Percentiles rank a stretch among this genome's conserved stretches.
Conservation (phyloP, 768 basidiomycete genomes). For the Auricularia cornea region DNA sequence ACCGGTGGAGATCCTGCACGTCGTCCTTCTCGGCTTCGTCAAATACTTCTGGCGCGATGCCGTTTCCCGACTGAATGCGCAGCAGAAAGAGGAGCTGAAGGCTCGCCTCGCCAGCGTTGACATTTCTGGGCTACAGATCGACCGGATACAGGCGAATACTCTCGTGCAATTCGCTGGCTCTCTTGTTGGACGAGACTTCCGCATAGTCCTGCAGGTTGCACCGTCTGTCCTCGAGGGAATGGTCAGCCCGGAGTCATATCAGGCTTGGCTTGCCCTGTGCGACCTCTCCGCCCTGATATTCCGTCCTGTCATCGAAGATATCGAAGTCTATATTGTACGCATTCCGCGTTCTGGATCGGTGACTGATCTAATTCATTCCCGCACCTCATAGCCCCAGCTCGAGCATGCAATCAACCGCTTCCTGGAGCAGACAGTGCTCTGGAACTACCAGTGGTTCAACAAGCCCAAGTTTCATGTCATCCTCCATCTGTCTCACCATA, state of each 20-base stretch:
- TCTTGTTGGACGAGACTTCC: slow-evolving; percentile 33
- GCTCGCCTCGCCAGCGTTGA: background rate
- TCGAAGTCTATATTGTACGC: background rate
- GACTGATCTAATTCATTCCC: no score
- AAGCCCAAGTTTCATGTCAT: slow-evolving; percentile 30
- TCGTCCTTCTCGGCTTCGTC: slow-evolving; percentile 34
- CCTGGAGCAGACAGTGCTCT: background rate
- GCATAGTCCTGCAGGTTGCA: background rate
- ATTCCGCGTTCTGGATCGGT: no score
- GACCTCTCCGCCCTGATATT: background rate
- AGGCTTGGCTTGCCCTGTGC: slow-evolving; percentile 13
- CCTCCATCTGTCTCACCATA: slow-evolving; percentile 20
- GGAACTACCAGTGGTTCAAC: background rate
- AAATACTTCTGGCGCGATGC: slow-evolving; percentile 43
- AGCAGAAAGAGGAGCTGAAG: background rate
- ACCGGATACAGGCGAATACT: slow-evolving; percentile 29
- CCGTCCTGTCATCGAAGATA: background rate
- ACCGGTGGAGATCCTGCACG: slow-evolving; percentile 10
- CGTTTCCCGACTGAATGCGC: background rate
- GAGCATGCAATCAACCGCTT: background rate
- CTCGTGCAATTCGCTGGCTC: slow-evolving; percentile 37
- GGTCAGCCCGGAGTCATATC: slow-evolving; percentile 6
- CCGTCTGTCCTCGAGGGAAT: background rate
- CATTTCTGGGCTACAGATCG: slow-evolving; percentile 22
- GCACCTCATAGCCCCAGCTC: slow-evolving; percentile 18